phyloP scores from a whole-genome alignment of 208 protist genomes.

The Leishmania amazonensis region DNA sequence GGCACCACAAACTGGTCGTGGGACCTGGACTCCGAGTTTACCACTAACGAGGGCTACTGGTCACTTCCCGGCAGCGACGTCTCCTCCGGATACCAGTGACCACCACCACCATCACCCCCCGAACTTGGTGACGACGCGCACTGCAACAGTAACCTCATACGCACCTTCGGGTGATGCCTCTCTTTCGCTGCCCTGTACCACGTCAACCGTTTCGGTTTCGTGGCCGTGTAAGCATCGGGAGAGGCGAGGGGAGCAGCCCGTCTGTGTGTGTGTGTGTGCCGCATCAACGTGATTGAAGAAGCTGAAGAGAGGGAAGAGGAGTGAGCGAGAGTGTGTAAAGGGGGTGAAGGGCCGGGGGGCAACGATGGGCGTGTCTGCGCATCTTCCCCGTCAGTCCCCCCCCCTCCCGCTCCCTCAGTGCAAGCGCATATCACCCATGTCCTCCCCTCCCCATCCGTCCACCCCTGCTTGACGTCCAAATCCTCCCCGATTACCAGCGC shows the following conservation, averaged over 20 bases:
- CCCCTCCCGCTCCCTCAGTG: too few species aligned
- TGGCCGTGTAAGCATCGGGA: not conserved
- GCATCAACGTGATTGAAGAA: not conserved
- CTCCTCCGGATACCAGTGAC: not conserved
- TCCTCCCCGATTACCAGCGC: not conserved
- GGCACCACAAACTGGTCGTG: slow-evolving; percentile 6
- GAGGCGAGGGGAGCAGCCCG: not conserved
- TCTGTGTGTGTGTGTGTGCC: not conserved
- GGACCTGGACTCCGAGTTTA: slow-evolving; percentile 22
- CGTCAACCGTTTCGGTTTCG: not conserved
- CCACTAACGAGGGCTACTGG: slow-evolving; percentile 11
- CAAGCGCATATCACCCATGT: not conserved
- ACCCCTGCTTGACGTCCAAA: not conserved
- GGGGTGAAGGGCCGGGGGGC: not conserved
- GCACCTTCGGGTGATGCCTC: not conserved
- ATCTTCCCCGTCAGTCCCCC: not conserved
- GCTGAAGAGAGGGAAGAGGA: not conserved
- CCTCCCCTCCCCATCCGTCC: not conserved
- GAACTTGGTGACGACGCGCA: not conserved
- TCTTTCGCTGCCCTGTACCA: not conserved
- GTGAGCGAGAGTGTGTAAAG: not conserved
- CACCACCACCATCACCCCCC: too few species aligned
- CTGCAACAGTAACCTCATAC: not conserved
- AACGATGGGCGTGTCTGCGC: not conserved
- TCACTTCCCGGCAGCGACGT: slow-evolving; percentile 11